Conservation (phyloP, 2,329 filamentous ascomycete species). For the Claviceps fusiformis region DNA sequence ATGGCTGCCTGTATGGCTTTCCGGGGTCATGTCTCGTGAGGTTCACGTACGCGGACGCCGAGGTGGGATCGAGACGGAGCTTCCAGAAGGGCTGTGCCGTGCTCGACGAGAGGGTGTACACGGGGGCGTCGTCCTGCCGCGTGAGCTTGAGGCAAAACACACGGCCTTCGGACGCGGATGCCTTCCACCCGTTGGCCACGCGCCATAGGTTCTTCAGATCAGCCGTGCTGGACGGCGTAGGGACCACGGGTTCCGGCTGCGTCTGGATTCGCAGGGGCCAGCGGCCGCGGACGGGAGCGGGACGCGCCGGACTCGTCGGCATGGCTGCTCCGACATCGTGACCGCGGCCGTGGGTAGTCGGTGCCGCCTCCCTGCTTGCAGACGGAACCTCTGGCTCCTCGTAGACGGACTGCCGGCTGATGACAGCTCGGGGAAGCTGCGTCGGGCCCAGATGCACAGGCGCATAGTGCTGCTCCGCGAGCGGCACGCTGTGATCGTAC, state of each 20-base stretch:
- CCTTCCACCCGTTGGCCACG: slow-evolving; percentile 55
- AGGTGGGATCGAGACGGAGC: slow-evolving; percentile 49
- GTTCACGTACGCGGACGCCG: slow-evolving; percentile 46
- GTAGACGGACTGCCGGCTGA: slow-evolving; percentile 50
- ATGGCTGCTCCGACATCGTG: too few relatives aligned
- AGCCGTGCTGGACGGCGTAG: slow-evolving; percentile 41
- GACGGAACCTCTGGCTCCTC: slow-evolving; percentile 10
- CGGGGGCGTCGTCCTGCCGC: slow-evolving; percentile 44
- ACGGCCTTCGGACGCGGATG: slow-evolving; percentile 42
- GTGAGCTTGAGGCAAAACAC: slow-evolving; percentile 45
- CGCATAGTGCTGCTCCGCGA: slow-evolving; percentile 57
- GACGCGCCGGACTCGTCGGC: slow-evolving; percentile 12
- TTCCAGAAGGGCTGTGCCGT: slow-evolving; percentile 51
- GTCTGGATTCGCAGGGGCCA: slow-evolving; percentile 20
- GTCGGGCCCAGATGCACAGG: slow-evolving; percentile 52
- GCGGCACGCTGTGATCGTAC: slow-evolving; percentile 54
- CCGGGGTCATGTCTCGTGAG: slow-evolving; percentile 46
- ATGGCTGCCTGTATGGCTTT: slow-evolving; percentile 38
- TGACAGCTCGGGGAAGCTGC: slow-evolving; percentile 48
- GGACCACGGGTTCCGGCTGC: slow-evolving; percentile 28
- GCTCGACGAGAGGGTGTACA: slow-evolving; percentile 51
- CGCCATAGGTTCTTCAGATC: slow-evolving; percentile 55
- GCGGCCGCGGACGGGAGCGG: slow-evolving; percentile 5
- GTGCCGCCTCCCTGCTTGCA: not conserved
- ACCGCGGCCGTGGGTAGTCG: too few relatives aligned